Conservation (phyloP, 257 asterid genomes). For the Penstemon davidsonii region DNA sequence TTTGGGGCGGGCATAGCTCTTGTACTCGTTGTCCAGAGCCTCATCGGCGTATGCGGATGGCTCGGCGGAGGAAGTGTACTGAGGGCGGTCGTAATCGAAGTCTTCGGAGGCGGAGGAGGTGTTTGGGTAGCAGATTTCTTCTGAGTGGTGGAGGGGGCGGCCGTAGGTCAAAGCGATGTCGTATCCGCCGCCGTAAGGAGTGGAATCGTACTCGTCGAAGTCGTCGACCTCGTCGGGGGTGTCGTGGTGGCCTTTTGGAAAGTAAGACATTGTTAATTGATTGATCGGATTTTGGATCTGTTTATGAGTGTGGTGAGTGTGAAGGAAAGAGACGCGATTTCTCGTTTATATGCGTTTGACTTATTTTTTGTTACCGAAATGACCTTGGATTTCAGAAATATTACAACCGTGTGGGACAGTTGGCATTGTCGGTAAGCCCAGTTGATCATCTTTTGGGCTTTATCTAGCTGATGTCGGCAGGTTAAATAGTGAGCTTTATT, state of each 20-base stretch:
- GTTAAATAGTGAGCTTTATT: no score
- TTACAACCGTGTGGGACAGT: no score
- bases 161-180: conserved; percentile 71
- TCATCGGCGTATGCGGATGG: conserved; percentile 79
- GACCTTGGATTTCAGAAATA: no score
- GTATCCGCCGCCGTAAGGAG: conserved; percentile 93
- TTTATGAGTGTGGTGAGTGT: not conserved
- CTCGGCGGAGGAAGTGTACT: conserved; percentile 58
- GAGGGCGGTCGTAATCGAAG: conserved; percentile 80
- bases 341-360: no score
- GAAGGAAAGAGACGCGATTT: no score
- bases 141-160: conserved; percentile 74
- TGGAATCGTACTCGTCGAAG: conserved; percentile 80
- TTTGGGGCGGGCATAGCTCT: conserved; percentile 71
- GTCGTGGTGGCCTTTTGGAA: conserved; percentile 62
- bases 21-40: conserved; percentile 71
- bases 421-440: no score
- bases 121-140: conserved; percentile 71
- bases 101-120: conserved; percentile 52
- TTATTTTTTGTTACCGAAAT: no score
- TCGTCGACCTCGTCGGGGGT: conserved; percentile 59
- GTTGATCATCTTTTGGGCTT: no score
- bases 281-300: not conserved
- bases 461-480: no score
- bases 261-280: conserved; percentile 66